Percentiles rank a stretch among this genome's conserved stretches.
Evolutionary conservation across 2,329 filamentous ascomycete species (phyloP).

Genomic region (Ampelomyces quisqualis): DNA sequence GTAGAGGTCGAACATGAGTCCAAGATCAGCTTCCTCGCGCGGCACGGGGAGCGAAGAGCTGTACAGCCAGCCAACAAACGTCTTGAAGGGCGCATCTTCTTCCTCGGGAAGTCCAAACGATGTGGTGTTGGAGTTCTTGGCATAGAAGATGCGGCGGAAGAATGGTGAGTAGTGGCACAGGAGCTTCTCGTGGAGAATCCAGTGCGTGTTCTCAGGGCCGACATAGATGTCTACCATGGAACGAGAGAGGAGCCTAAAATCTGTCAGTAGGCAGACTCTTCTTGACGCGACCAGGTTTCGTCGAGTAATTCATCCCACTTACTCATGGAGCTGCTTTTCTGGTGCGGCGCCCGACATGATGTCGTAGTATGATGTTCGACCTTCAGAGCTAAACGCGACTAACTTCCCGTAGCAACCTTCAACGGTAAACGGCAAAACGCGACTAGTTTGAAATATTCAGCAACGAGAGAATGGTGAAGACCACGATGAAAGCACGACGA

Average conservation of each 20-base stretch:
- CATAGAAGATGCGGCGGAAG: conserved; percentile 56
- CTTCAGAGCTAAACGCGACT: conserved; percentile 20
- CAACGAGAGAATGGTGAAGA: conserved; percentile 4
- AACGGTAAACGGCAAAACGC: conserved; percentile 11
- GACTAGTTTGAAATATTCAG: conserved; percentile 8
- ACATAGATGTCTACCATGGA: conserved; percentile 60
- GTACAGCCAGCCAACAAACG: conserved; percentile 59
- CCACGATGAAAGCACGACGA: conserved; percentile 6
- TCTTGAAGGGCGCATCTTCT: conserved; percentile 53
- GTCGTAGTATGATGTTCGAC: conserved; percentile 8
- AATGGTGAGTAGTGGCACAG: conserved; percentile 57
- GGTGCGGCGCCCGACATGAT: conserved; percentile 26
- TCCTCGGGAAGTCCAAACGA: conserved; percentile 55
- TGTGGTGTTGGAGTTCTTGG: conserved; percentile 37
- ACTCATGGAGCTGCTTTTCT: conserved; percentile 42
- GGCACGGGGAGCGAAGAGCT: conserved; percentile 50
- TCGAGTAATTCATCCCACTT: too few species aligned
- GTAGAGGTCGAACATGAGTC: conserved; percentile 55
- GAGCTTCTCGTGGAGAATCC: conserved; percentile 58
- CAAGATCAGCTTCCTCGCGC: conserved; percentile 53
- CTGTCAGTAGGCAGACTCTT: neutral
- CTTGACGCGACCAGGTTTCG: neutral
- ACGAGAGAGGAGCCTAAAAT: conserved; percentile 53
- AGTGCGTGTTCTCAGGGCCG: conserved; percentile 56
- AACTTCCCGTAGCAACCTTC: conserved; percentile 3